Conservation (phyloP, 1,139 yeast genomes). For the Geotrichum siamense region DNA sequence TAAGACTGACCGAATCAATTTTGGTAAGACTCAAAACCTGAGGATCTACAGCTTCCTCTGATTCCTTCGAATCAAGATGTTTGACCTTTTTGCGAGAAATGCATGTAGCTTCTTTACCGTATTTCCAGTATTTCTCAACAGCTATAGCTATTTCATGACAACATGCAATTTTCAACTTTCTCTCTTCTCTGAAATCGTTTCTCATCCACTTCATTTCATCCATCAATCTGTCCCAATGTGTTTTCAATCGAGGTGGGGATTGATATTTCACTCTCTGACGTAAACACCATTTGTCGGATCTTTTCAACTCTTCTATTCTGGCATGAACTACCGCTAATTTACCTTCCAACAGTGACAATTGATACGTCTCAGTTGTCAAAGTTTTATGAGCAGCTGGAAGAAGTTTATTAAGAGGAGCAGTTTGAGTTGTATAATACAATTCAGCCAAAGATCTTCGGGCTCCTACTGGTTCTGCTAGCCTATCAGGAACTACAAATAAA, state of each 20-base stretch:
- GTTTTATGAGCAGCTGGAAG: conserved; percentile 83
- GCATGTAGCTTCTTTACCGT: conserved; percentile 60
- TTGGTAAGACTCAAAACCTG: background rate
- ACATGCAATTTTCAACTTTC: conserved; percentile 61
- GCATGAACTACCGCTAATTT: conserved; percentile 88
- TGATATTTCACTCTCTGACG: conserved; percentile 69
- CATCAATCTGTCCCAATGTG: conserved; percentile 70
- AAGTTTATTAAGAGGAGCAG: conserved; percentile 73
- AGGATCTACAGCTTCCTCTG: conserved; percentile 6
- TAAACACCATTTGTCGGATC: conserved; percentile 85
- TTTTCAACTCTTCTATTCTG: conserved; percentile 83
- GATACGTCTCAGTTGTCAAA: conserved; percentile 75
- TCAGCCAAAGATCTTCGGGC: conserved; percentile 60
- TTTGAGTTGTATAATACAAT: conserved; percentile 77
- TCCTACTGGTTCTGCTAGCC: conserved; percentile 33
- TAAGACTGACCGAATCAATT: conserved; percentile 6
- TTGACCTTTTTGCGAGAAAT: conserved; percentile 43
- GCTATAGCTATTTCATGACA: conserved; percentile 67
- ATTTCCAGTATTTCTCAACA: conserved; percentile 66
- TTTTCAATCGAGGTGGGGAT: conserved; percentile 55
- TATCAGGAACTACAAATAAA: conserved; percentile 33
- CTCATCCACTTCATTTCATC: conserved; percentile 85
- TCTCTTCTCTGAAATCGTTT: conserved; percentile 64
- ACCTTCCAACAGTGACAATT: conserved; percentile 83
- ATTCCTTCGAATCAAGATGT: conserved; percentile 28